phyloP scores from a whole-genome alignment of 2,329 filamentous ascomycete species.

The Phaeosphaeria sp. region DNA sequence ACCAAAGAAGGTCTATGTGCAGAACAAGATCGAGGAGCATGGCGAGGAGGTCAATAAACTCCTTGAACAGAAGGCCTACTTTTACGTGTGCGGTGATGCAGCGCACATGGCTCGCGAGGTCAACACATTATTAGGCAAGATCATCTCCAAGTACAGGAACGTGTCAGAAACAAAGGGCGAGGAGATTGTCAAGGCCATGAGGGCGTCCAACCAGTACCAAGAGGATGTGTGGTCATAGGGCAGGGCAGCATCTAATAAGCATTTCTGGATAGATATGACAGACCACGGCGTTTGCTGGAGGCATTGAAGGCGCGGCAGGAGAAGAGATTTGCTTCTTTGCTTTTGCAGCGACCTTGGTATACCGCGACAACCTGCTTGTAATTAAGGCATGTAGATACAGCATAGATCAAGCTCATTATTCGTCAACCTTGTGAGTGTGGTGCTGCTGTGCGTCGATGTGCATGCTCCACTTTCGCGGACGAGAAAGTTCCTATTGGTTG shows the following conservation, averaged over 20 bases:
- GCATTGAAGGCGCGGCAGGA: constrained; percentile 8
- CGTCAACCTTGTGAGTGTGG: too few species aligned
- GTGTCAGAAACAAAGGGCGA: constrained; percentile 87
- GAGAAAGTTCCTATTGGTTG: constrained; percentile 16
- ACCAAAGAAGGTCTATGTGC: constrained; percentile 92
- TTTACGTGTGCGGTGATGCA: constrained; percentile 98
- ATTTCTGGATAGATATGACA: constrained; percentile 37
- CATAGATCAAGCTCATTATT: constrained; percentile 4
- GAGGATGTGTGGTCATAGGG: constrained; percentile 72
- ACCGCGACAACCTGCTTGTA: constrained; percentile 3
- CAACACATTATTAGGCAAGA: constrained; percentile 83
- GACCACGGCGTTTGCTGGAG: constrained; percentile 26
- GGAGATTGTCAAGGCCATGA: constrained; percentile 97
- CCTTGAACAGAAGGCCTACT: constrained; percentile 84
- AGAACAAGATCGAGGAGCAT: constrained; percentile 86
- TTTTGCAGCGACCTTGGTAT: constrained; percentile 8
- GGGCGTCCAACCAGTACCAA: constrained; percentile 94
- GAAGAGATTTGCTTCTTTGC: constrained; percentile 5
- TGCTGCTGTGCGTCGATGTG: constrained; percentile 12
- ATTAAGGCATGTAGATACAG: constrained; percentile 15
- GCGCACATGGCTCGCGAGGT: constrained; percentile 97
- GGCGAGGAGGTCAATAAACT: constrained; percentile 87
- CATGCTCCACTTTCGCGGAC: constrained; percentile 11
- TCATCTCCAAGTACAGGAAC: constrained; percentile 83
- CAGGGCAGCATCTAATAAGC: constrained; percentile 18